phyloP scores from a whole-genome alignment of 2,329 filamentous ascomycete species.

The Xylariaceae sp. region DNA sequence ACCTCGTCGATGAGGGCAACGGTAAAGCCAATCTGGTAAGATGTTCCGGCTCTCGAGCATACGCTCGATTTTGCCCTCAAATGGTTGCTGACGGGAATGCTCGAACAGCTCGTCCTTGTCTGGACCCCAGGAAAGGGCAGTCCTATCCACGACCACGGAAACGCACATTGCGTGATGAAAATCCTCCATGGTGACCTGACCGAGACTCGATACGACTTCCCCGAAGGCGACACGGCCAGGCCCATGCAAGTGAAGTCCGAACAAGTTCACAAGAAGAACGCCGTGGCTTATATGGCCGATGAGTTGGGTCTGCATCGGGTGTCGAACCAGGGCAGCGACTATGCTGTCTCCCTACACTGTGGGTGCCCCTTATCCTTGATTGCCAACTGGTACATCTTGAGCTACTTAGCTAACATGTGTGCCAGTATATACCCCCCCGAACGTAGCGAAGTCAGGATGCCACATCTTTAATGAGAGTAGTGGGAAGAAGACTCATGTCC shows the following conservation, averaged over 20 bases:
- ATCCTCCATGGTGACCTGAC: conserved; percentile 73
- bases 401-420: conserved; percentile 19
- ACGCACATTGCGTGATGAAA: conserved; percentile 92
- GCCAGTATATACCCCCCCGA: conserved; percentile 78
- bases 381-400: neutral
- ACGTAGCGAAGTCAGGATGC: conserved; percentile 78
- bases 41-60: too few species aligned
- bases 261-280: conserved; percentile 63
- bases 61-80: too few species aligned
- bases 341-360: conserved; percentile 80
- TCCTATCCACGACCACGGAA: conserved; percentile 83
- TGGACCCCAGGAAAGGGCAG: conserved; percentile 83
- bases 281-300: conserved; percentile 89
- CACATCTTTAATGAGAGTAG: conserved; percentile 76
- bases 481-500: conserved; percentile 67
- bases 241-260: conserved; percentile 64
- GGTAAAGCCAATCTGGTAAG: conserved; percentile 53
- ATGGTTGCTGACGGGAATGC: conserved; percentile 14
- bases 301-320: conserved; percentile 83
- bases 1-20: conserved; percentile 86
- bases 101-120: conserved; percentile 70
- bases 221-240: conserved; percentile 44
- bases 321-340: conserved; percentile 68
- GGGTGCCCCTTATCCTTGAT: conserved; percentile 26
- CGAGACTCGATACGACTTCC: conserved; percentile 79